Evolutionary conservation across 305 asterid species (phyloP), one percentile per base, ranked within the genome.

Genomic region (Fraxinus velutina): DNA sequence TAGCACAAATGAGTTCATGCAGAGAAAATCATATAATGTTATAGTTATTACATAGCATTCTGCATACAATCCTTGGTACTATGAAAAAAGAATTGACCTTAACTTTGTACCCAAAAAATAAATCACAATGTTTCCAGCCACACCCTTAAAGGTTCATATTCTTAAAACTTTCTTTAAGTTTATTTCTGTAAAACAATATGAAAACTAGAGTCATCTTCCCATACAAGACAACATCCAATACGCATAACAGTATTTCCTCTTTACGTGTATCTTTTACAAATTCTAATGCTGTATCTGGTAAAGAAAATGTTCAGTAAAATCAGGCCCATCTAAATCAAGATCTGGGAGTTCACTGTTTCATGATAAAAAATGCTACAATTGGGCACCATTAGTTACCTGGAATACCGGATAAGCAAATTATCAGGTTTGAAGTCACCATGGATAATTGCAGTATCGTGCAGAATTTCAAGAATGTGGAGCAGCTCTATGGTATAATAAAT

Each of bases 381-480:
- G 30, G 74, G 22, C 77, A 78, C 73, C 68, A 71, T 36, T 66
- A 78, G 70, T 81, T 92, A 95, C 99, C 99, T 94, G 79, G 98
- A 87, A 91, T 95, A 90, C 22, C 97, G 97, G 78, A 94, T 89
- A 81, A 95, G 92, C 83, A 95, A 87, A 89, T 95, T 95, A 88
- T 95, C 99, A 70, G 99, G 99, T 81, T 95, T 94, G 85, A 95
- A 94, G 85, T 95, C 99, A 3, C 98, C 99, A 78, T 95, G 99
- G 85, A 95, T 90, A 75, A 95, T 88, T 62, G 83, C 86, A 85
- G 93, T 92, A 87, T 78, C 89, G 82, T 91, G 94, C 81, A 92
- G 85, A 60, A 90, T 90, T 88, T 95, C 98, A 82, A 95, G 89
- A 80, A 92, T 92, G 84, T 81, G 91, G 73, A 95, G 97, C 99